Evolutionary conservation across 495 filamentous ascomycete species (phyloP).

Genomic region (Podospora sp.): DNA sequence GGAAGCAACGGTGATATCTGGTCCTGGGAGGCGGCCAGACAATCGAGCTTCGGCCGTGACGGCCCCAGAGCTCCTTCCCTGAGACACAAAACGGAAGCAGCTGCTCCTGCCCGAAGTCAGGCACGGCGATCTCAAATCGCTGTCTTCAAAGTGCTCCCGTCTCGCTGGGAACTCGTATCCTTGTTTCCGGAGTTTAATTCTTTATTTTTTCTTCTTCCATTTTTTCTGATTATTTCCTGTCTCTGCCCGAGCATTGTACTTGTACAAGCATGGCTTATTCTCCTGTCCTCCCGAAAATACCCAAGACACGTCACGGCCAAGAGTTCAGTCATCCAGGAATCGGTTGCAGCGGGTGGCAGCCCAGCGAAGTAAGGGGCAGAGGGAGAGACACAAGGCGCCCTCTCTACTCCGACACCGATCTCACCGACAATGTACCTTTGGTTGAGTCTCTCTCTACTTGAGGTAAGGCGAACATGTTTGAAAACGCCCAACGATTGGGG

Average conservation of each 20-base stretch:
- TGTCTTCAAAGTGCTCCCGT: not conserved
- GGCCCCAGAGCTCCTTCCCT: not conserved
- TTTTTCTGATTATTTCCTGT: not conserved
- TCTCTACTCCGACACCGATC: not conserved
- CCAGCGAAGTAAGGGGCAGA: not conserved
- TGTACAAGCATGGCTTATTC: not conserved
- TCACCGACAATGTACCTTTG: not conserved
- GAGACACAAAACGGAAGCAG: not conserved
- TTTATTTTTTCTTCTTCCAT: not conserved
- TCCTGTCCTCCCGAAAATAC: not conserved
- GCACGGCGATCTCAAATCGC: not conserved
- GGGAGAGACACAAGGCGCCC: not conserved
- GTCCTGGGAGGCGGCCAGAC: not conserved
- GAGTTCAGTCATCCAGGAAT: not conserved
- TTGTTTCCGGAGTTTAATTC: not conserved
- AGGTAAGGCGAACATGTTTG: not conserved
- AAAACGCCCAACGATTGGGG: not conserved
- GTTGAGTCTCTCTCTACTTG: not conserved
- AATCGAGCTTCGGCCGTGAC: not conserved
- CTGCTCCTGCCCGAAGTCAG: constrained; percentile 16
- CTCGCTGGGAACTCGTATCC: not conserved
- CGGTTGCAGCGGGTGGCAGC: not conserved
- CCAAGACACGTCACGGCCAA: not conserved
- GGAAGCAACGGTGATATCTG: not conserved
- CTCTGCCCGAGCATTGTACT: not conserved